phyloP scores from a whole-genome alignment of 495 filamentous ascomycete genomes.

The Tetracladium setigerum region DNA sequence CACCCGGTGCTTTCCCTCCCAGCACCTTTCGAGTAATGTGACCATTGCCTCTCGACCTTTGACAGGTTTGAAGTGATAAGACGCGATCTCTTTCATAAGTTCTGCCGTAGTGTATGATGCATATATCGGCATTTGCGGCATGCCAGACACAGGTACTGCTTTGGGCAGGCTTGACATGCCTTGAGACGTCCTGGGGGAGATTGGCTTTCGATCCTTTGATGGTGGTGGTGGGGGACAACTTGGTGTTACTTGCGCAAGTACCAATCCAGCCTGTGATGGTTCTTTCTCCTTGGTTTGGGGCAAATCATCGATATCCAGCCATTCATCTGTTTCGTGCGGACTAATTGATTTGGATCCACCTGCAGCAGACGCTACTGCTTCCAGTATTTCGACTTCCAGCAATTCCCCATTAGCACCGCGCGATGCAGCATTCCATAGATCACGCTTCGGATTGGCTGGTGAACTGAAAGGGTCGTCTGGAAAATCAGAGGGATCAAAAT shows the following conservation, averaged over 20 bases:
- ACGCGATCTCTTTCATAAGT: conserved; percentile 51
- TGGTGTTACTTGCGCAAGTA: too few relatives aligned
- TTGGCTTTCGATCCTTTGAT: too few relatives aligned
- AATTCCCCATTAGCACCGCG: conserved; percentile 55
- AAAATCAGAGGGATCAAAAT: conserved; percentile 21
- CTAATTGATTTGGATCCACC: too few relatives aligned
- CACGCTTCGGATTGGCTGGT: conserved; percentile 13
- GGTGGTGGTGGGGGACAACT: too few relatives aligned
- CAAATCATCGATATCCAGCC: conserved; percentile 33
- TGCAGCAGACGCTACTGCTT: conserved; percentile 42
- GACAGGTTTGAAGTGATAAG: conserved; percentile 69
- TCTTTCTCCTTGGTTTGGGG: neutral
- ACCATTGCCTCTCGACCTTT: conserved; percentile 67
- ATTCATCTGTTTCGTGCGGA: conserved; percentile 5
- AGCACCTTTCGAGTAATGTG: conserved; percentile 62
- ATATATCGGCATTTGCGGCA: conserved; percentile 47
- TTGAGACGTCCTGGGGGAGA: too few relatives aligned
- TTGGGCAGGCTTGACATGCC: too few relatives aligned
- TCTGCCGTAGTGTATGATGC: conserved; percentile 55
- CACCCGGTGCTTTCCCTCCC: conserved; percentile 40
- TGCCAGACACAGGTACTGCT: neutral
- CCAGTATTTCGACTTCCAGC: conserved; percentile 47
- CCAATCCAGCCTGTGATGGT: too few relatives aligned
- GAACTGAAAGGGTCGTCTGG: neutral
- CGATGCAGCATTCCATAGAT: conserved; percentile 62